Base-by-base conservation (phyloP, 2,329 filamentous ascomycete species). In the Lomentospora prolificans region DNA sequence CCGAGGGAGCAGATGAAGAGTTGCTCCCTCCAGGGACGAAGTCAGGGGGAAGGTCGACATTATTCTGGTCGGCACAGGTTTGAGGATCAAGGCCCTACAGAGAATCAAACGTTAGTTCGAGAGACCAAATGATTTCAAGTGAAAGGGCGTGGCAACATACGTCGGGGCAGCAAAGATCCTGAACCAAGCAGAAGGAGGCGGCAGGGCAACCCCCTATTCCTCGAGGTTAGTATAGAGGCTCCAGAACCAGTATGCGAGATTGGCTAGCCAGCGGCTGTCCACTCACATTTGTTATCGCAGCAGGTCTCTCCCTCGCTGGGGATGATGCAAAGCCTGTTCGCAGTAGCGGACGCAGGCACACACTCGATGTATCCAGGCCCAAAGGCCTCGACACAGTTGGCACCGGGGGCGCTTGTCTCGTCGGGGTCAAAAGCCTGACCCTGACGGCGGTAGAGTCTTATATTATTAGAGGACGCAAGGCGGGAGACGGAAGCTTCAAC, bases 121-220 rank as follows among this genome's bases (percentile, higher is more conserved):
- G 36, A 22, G 44, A 27, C 7, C 2, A 10, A 48, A 25, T 3
- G 36, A 33, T n/a, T n/a, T n/a, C n/a, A n/a, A n/a, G n/a, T n/a
- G n/a, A n/a, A n/a, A n/a, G n/a, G n/a, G n/a, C n/a, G n/a, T n/a
- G n/a, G n/a, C n/a, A 2, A 30, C 52, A 6, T 54, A 54, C 52
- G 24, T 54, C 36, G 24, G 52, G 52, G 36, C 52, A 54, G 52
- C 52, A 54, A 25, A 54, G 52, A 6, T 46, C 52, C n/a, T 44
- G 28, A n/a, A 54, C 27, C 24, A 54, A 44, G 24, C 52, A 54
- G 24, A 54, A 54, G 24, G 52, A 54, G 3, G 9, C 25, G 36
- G 52, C 36, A 27, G 52, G 52, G 27, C 52, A 54, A 17, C 52
- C 52, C 52, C 52, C 36, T 54, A 54, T 12, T 54, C 6, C 7